phyloP scores from a whole-genome alignment of 106 monocot species.

The Allium cepa region DNA sequence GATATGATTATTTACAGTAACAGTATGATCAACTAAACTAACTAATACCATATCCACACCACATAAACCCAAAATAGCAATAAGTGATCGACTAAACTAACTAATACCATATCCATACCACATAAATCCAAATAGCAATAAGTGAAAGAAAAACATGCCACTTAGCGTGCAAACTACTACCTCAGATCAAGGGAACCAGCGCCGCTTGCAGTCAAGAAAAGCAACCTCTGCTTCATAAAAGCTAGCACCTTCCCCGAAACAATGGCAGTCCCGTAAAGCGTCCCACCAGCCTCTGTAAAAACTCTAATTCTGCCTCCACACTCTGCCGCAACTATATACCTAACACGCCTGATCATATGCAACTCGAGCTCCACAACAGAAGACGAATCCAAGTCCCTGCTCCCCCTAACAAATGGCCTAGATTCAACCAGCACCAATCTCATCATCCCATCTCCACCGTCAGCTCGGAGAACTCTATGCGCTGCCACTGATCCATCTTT shows the following conservation, averaged over 20 bases:
- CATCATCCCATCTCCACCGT: slow-evolving; percentile 40
- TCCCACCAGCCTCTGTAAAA: slow-evolving; percentile 68
- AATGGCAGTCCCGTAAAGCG: slow-evolving; percentile 55
- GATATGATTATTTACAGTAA: no score
- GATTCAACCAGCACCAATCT: slow-evolving; percentile 29
- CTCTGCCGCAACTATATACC: slow-evolving; percentile 53
- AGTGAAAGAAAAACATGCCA: no score
- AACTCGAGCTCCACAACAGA: slow-evolving; percentile 52
- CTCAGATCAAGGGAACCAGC: slow-evolving; percentile 75
- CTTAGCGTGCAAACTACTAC: neutral
- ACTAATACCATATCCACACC: no score
- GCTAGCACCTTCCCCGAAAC: slow-evolving; percentile 49
- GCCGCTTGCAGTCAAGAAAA: slow-evolving; percentile 78
- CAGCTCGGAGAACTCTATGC: slow-evolving; percentile 42
- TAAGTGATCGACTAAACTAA: no score
- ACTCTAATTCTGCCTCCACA: slow-evolving; percentile 61
- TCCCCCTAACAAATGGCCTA: slow-evolving; percentile 26
- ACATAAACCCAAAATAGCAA: no score
- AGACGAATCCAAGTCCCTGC: slow-evolving; percentile 27
- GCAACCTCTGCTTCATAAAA: slow-evolving; percentile 65
- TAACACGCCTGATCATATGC: slow-evolving; percentile 41
- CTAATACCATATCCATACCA: no score
- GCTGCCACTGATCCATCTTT: slow-evolving; percentile 67
- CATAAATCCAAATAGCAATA: no score
- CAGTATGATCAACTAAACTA: no score